These are phyloP conservation scores for Mycena albidolilacea DNA, from an alignment of 768 basidiomycete genomes.

Conservation along the genomic window DNA sequence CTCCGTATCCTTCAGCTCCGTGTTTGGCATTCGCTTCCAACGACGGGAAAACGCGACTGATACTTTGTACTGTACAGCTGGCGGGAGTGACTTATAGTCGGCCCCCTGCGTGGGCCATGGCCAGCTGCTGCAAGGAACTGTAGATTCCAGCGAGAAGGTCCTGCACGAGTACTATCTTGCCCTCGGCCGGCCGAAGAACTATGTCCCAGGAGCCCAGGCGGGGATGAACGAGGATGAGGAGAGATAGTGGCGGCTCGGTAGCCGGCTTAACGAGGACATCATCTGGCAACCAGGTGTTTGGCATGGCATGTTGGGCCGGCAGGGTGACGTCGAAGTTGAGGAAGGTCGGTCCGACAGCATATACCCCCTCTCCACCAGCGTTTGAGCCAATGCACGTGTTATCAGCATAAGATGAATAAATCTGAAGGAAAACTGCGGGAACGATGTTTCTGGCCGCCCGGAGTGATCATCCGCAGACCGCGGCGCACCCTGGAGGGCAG, in stretches of 20 bases:
- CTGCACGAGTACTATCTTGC: constrained; percentile 23
- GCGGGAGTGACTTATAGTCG: constrained; percentile 25
- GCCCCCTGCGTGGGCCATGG: no score
- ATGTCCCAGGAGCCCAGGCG: constrained; percentile 28
- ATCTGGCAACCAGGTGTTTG: no score
- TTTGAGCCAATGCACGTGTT: no score
- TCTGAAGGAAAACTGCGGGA: no score
- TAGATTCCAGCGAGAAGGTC: constrained; percentile 34
- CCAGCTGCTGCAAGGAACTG: constrained; percentile 27
- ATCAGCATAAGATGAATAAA: no score
- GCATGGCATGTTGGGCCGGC: no score
- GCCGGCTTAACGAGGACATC: no score
- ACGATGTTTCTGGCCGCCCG: no score
- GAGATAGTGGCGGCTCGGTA: not conserved
- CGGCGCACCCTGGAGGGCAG: no score
- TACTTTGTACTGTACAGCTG: constrained; percentile 19
- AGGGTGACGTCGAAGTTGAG: no score
- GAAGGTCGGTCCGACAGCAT: no score
- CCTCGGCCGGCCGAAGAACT: not conserved
- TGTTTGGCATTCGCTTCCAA: constrained; percentile 23
- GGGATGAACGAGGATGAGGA: constrained; percentile 23
- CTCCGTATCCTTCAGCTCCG: constrained; percentile 37
- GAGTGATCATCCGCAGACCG: no score
- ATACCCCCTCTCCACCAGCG: not conserved
- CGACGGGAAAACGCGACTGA: constrained; percentile 37